Base-by-base conservation (phyloP, 108 stramenopile species). In the Parietichytrium sp. region DNA sequence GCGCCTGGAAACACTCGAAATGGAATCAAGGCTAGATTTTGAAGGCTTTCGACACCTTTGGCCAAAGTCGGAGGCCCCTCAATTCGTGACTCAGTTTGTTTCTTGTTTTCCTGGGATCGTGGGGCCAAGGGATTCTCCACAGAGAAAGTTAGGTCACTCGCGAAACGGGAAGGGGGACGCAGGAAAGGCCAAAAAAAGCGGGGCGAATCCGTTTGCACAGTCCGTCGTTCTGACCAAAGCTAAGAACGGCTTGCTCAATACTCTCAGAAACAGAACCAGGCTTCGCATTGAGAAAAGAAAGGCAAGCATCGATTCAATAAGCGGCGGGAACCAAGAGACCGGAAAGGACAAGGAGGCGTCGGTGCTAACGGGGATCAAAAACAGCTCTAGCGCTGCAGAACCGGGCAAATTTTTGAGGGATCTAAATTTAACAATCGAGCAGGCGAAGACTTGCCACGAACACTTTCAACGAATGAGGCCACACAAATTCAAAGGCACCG, bases 361-460 rank as follows among this genome's bases (percentile, higher is more conserved):
- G 18, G 52, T 15, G 18, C 52, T 7, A 8, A 54, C 12, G 7
- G 15, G n/a, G 10, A 54, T n/a, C 23, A 54, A 15, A 8, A 54
- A 15, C 23, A 27, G 26, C 23, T 26, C 7, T 8, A 54, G 61
- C 2, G 33, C 6, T 13, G 16, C 61, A 27, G 38, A 42, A 10
- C 61, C 61, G 7, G 61, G 61, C 20, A 72, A 72, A 2, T 72
- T 72, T 25, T 20, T 72, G 13, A 33, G 61, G 8, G 61, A 72
- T 33, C 61, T 72, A n/a, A 42, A 42, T 10, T n/a, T 72, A 25
- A 72, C 38, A 10, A 25, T 72, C 29, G 42, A 16, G 33, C 33
- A 45, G 6, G 61, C 61, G 10, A 31, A 25, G 20, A n/a, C 61
- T 6, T 33, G 23, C 13, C 61, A 42, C 10, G 25, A 10, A 7